Base-by-base conservation (phyloP, 768 basidiomycete species). In the Calocera cornea region DNA sequence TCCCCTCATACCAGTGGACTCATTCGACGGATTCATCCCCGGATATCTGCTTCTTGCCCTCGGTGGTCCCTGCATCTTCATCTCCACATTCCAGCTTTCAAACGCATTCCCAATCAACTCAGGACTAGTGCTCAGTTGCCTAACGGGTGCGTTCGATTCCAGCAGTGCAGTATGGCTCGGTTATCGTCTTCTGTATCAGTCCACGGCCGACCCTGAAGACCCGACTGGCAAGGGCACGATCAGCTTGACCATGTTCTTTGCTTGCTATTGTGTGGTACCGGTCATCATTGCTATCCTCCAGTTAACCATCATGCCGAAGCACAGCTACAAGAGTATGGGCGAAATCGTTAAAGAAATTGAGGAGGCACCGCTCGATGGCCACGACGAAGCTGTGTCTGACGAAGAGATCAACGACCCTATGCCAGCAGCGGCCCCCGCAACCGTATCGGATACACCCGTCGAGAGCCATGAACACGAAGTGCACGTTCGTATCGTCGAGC, bases 131-230 rank as follows among this genome's bases (percentile, higher is more conserved):
- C 74, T 79, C 38, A 74, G 74, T 36, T 73, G 76, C 54, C 71
- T 79, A 29, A 78, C 77, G 1, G 78, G 78, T 17, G 76, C 78
- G 0, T 79, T 79, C 68, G 78, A 78, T 65, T 76, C 77, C 19
- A 75, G 73, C 22, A 75, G 73, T 29, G 64, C 78, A 1, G 77
- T 78, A 0, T 76, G 73, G 41, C 72, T 77, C 40, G 44, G 77
- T 22, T 77, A 76, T 68, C 71, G 73, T 11, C 68, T 73, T 2
- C 65, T 72, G 12, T 76, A 76, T 27, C 54, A 60, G 31, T 60
- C 54, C 16, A 60, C 54, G 2, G 54, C 31, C 54, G 54, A 60
- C 31, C 31, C 54, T 10, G 54, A 27, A 10, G 54, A 60, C 27
- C 54, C 11, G 14, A 16, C 14, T 22, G 54, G 54, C 2, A 60